Evolutionary conservation across 768 basidiomycete genomes (phyloP).

Genomic region (Leucosporidium creatinivorum): DNA sequence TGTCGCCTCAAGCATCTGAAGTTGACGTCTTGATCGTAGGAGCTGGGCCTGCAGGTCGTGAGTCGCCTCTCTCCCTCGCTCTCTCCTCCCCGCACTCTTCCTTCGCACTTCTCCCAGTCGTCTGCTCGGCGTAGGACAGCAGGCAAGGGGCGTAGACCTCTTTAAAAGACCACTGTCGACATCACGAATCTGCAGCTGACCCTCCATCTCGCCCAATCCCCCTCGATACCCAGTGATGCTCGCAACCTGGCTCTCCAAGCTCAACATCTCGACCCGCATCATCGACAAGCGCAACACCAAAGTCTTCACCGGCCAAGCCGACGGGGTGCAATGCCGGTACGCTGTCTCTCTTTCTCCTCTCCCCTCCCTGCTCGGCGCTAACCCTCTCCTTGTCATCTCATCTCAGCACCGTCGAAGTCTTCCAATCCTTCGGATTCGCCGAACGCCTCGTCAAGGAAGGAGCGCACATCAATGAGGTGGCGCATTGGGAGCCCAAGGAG

Average conservation of each 20-base stretch:
- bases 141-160: slow-evolving; percentile 5
- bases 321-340: slow-evolving; percentile 11
- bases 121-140: not conserved
- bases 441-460: slow-evolving; percentile 17
- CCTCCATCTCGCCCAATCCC: no score
- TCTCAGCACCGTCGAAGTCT: slow-evolving; percentile 28
- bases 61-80: not conserved
- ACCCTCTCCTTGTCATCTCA: not conserved
- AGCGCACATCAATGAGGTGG: slow-evolving; percentile 22
- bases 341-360: not conserved
- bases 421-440: slow-evolving; percentile 21
- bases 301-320: slow-evolving; percentile 19
- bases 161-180: slow-evolving; percentile 9
- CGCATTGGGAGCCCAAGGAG: slow-evolving; percentile 15
- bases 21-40: slow-evolving; percentile 30
- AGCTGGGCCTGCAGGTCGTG: slow-evolving; percentile 22
- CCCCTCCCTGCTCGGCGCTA: not conserved
- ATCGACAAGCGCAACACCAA: slow-evolving; percentile 20
- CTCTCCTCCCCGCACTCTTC: no score
- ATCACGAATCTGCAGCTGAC: not conserved
- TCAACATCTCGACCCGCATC: slow-evolving; percentile 21
- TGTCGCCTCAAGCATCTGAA: not conserved
- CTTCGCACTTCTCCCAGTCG: no score
- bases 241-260: slow-evolving; percentile 26
- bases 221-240: slow-evolving; percentile 21